Base-by-base conservation (phyloP, 2,329 filamentous ascomycete genomes). In the Neocucurbitaria cava region DNA sequence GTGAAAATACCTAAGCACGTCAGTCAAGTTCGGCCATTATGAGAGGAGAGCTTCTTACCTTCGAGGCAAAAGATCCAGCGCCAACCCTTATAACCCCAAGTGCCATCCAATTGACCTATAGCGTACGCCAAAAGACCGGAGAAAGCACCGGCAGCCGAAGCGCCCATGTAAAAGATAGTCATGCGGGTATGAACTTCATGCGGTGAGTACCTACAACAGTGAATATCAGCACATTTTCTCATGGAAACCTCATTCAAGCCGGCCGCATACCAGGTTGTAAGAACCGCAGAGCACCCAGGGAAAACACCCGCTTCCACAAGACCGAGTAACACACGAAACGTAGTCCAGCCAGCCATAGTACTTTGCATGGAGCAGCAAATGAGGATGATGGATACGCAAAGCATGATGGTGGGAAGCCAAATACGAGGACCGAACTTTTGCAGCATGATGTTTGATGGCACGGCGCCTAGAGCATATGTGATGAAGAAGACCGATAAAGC, bases 401-500 rank as follows among this genome's bases (percentile, higher is more conserved):
- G 31, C 31, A 35, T 35, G 3, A 35, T 35, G 31, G 31, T 35
- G 1, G 31, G 31, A 4, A 82, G 78, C 10, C 91, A 96, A 49
- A 91, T 78, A 21, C 87, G 89, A 0, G 91, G 92, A 2, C 85
- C 83, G 54, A 90, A 78, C 17, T 81, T 83, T 11, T 93, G 94
- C 58, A 95, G 85, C 20, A 95, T 76, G 46, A 92, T 79, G 72
- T 95, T 95, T 59, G 89, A 90, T 31, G 91, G 68, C 0, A 86
- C 85, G 71, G 93, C 90, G 59, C 90, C 91, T 38, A 92, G 74
- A 5, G 89, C 84, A 71, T 96, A 96, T 0, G 89, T 91, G 46
- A 94, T 82, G 78, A 94, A 96, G 78, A 95, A 95, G 64, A 95
- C 88, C 42, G 88, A 90, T 13, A 96, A 80, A 0, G 87, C 84